Evolutionary conservation across 768 basidiomycete species (phyloP), one percentile per base, ranked within the genome.

Genomic region (Gymnopilus junonius): DNA sequence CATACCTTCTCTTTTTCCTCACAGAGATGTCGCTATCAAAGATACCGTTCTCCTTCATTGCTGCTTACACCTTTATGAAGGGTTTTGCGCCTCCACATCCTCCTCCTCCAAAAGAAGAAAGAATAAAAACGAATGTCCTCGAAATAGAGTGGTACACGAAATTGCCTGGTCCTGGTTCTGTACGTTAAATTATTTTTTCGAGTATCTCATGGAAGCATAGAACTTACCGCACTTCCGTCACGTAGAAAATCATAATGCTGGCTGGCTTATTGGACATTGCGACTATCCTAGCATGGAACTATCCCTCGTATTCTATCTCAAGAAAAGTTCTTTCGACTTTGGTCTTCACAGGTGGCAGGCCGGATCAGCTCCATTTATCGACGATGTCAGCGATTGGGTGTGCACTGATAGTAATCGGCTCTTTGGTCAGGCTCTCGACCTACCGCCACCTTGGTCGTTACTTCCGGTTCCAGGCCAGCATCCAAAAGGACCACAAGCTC

Each of bases 401-500:
- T 17, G 23, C 27, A 6, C 34, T 64, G 45, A 61, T 67, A 4
- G 15, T 64, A 12, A 12, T 40, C 2, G 66, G 66, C 4, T 17
- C 54, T 6, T 37, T 29, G 25, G 15, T 50, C 25, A 31, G 46
- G n/a, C 12, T 29, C 11, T 29, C 46, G 15, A 21, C 53, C 56
- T 53, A 65, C 34, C 58, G 55, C 5, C 48, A 57, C 20, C 39
- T 70, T 8, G 65, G 69, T 2, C 61, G 62, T 17, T 67, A 66
- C 39, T 70, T 68, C 42, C 65, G 61, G 1, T 68, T 62, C 54
- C 61, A 70, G 21, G 59, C 63, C 23, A 77, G 75, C 69, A 79
- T 83, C n/a, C 76, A 75, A 45, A 68, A 72, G 29, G 71, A 79
- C 57, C 83, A 84, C 58, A 69, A 68, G 51, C 72, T 85, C 11